A percentile compares a stretch with the other conserved stretches of the same genome.
Evolutionary conservation across 805 yeast genomes (phyloP).

Genomic region (Priceomyces castillae): DNA sequence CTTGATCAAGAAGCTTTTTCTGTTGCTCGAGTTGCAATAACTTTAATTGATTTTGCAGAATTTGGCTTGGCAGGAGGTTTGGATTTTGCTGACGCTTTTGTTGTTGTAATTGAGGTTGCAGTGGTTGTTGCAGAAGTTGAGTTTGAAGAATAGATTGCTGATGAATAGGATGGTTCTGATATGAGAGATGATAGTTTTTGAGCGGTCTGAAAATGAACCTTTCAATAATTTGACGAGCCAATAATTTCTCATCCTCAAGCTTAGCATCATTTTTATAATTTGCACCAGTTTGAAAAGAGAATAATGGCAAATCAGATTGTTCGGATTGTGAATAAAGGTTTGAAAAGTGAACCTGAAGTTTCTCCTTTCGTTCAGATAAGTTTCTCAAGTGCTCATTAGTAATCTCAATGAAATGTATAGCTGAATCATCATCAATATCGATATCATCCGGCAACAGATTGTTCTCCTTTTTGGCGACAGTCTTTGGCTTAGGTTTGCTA

Average conservation of each 20-base stretch:
- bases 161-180: slow-evolving; percentile 41
- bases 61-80: slow-evolving; percentile 1
- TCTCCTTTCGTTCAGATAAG: slow-evolving; percentile 34
- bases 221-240: slow-evolving; percentile 42
- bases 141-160: slow-evolving; percentile 28
- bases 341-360: slow-evolving; percentile 38
- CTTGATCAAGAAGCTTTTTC: slow-evolving; percentile 2
- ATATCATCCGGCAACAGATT: slow-evolving; percentile 46
- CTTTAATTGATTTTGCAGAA: slow-evolving; percentile 1
- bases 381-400: slow-evolving; percentile 41
- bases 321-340: slow-evolving; percentile 14
- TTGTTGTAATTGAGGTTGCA: slow-evolving; percentile 10
- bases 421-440: slow-evolving; percentile 44
- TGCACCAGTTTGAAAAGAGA: slow-evolving; percentile 42
- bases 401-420: slow-evolving; percentile 48
- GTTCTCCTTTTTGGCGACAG: slow-evolving; percentile 30
- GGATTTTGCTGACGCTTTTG: slow-evolving; percentile 9
- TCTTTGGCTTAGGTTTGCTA: slow-evolving; percentile 25
- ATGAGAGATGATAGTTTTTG: slow-evolving; percentile 45
- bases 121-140: slow-evolving; percentile 7
- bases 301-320: slow-evolving; percentile 40
- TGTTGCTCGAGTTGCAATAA: slow-evolving; percentile 3
- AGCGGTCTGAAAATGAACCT: slow-evolving; percentile 38
- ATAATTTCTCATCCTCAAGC: slow-evolving; percentile 32
- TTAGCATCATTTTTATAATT: slow-evolving; percentile 29